Percentiles rank a stretch among this genome's conserved stretches.
Evolutionary conservation across 2,329 filamentous ascomycete species (phyloP).

Genomic region (Ustulina deusta): DNA sequence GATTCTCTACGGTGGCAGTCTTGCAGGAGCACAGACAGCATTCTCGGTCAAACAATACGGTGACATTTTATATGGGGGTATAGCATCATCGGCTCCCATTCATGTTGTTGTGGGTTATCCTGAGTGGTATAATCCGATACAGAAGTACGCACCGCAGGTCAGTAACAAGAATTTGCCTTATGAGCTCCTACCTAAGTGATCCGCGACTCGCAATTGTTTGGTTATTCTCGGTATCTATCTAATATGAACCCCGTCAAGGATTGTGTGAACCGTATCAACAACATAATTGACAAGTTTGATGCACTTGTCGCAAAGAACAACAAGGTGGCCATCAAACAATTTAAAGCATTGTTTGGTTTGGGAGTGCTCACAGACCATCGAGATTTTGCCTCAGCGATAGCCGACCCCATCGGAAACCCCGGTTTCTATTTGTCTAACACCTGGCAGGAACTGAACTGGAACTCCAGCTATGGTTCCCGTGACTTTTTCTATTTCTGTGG

Average conservation of each 20-base stretch:
- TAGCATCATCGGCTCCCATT: slow-evolving; percentile 60
- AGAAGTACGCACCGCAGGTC: slow-evolving; percentile 59
- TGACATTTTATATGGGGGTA: slow-evolving; percentile 61
- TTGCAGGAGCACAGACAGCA: slow-evolving; percentile 49
- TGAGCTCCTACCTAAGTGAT: neutral
- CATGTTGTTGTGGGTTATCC: slow-evolving; percentile 58
- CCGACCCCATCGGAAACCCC: slow-evolving; percentile 49
- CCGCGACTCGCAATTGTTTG: neutral
- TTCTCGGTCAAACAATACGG: slow-evolving; percentile 61
- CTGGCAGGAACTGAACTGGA: slow-evolving; percentile 68
- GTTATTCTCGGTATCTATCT: neutral
- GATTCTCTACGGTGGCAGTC: slow-evolving; percentile 51
- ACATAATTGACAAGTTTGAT: slow-evolving; percentile 64
- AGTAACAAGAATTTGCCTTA: slow-evolving; percentile 14
- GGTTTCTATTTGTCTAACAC: slow-evolving; percentile 62
- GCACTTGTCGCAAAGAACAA: slow-evolving; percentile 58
- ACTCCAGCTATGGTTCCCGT: slow-evolving; percentile 52
- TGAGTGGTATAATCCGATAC: slow-evolving; percentile 63
- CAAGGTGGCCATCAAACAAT: slow-evolving; percentile 55
- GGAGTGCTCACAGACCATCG: slow-evolving; percentile 57
- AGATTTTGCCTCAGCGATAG: slow-evolving; percentile 63
- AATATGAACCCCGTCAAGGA: slow-evolving; percentile 46
- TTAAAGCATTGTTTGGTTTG: slow-evolving; percentile 62
- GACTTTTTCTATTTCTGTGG: slow-evolving; percentile 66
- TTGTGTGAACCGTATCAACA: slow-evolving; percentile 61